Base-by-base conservation (phyloP, 1,284 basidiomycete species). In the Butyriboletus appendiculatus region DNA sequence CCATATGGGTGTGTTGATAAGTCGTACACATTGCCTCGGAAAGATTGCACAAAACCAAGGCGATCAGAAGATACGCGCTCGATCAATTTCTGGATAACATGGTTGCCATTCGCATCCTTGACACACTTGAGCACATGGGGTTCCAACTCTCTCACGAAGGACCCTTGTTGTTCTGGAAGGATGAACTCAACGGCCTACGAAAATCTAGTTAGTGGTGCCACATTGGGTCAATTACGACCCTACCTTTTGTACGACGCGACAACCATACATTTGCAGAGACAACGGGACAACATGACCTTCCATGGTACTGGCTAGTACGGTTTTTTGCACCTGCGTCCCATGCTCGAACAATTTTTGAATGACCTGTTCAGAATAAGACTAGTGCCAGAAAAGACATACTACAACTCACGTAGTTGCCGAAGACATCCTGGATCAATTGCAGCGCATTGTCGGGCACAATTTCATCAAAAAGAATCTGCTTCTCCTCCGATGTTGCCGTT, bases 311-410 rank as follows among this genome's bases (percentile, higher is more conserved):
- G 86, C 86, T 42, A 98, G 76, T 10, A 82, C 73, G 2, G 82
- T 81, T 66, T 89, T 90, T 68, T 96, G 94, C 14, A 78, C 74
- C 56, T 84, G 81, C 16, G 86, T 89, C 24, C 96, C 95, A 66
- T 91, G 82, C 70, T 99, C 96, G 63, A 98, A 91, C 63, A 98
- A 75, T 74, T 98, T 98, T 73, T 99, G 96, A 55, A 98, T 86
- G 53, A 95, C 92, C 92, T 94, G 14, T 26, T 14, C 33, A 32
- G 12, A 12, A 32, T 73, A 28, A 67, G 55, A 49, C 11, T 9
- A 20, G 8, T 18, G 35, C n/a, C 33, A 35, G 26, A 40, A 43
- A 6, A 41, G 2, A 41, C 16, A 20, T 24, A 3, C 4, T 24
- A 54, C 30, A 18, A 73, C 84, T 61, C 64, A 92, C 86, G 76